phyloP scores from a whole-genome alignment of 805 yeast species.

The Ogataea chonburiensis region DNA sequence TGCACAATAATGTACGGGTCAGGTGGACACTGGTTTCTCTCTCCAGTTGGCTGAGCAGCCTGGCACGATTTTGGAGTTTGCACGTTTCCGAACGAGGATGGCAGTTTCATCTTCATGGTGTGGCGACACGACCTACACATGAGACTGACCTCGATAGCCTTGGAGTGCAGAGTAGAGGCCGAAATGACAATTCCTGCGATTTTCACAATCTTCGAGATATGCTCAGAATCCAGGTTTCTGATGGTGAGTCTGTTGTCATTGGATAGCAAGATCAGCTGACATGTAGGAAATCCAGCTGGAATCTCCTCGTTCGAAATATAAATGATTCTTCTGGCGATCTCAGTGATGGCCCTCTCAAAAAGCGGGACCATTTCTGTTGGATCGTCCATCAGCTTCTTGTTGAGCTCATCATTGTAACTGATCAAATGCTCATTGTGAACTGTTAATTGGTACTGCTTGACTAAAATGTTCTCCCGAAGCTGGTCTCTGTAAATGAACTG shows the following conservation, averaged over 20 bases:
- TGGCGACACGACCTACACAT: constrained; percentile 89
- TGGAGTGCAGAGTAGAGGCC: constrained; percentile 82
- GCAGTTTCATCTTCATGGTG: constrained; percentile 60
- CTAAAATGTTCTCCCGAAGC: constrained; percentile 78
- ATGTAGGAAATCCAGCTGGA: constrained; percentile 63
- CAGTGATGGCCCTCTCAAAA: constrained; percentile 79
- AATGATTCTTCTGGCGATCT: constrained; percentile 75
- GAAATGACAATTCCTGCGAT: constrained; percentile 92
- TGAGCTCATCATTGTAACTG: constrained; percentile 84
- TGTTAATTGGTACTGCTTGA: constrained; percentile 66
- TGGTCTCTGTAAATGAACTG: constrained; percentile 89
- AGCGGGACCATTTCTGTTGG: constrained; percentile 86
- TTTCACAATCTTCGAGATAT: constrained; percentile 85
- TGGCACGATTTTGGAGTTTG: constrained; percentile 67
- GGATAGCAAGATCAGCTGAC: constrained; percentile 77
- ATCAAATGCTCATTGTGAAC: constrained; percentile 84
- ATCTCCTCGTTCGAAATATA: constrained; percentile 52
- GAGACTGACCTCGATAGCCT: constrained; percentile 79
- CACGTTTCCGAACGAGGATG: constrained; percentile 69
- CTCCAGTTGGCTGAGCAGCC: constrained; percentile 51
- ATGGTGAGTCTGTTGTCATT: constrained; percentile 70
- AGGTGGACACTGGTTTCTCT: constrained; percentile 67
- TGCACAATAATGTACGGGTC: constrained; percentile 94
- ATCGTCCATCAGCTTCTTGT: constrained; percentile 78
- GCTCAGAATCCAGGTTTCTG: constrained; percentile 80